phyloP scores from a whole-genome alignment of 768 basidiomycete genomes.

The Strobilomyces confusus region DNA sequence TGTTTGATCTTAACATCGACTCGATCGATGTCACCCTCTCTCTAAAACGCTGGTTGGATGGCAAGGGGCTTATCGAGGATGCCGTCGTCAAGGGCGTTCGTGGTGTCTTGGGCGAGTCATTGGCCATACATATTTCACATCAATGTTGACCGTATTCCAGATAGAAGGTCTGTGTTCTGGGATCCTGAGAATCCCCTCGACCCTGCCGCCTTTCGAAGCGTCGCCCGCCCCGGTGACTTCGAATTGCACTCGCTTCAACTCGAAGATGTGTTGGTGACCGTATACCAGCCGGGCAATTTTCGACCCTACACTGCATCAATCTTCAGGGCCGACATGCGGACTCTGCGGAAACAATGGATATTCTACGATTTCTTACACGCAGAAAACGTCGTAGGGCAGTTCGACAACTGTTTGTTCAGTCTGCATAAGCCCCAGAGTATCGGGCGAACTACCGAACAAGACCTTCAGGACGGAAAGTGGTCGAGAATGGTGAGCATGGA shows the following conservation, averaged over 20 bases:
- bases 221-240: conserved; percentile 77
- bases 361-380: conserved; percentile 92
- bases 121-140: background rate
- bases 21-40: conserved; percentile 95
- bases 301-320: conserved; percentile 90
- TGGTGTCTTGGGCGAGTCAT: conserved; percentile 75
- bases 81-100: conserved; percentile 93
- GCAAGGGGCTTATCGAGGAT: conserved; percentile 88
- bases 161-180: conserved; percentile 83
- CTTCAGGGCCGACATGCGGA: conserved; percentile 84
- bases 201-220: conserved; percentile 77
- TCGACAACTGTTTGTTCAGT: conserved; percentile 96
- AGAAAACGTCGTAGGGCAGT: conserved; percentile 94
- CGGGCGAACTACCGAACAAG: conserved; percentile 83
- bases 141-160: conserved; percentile 37
- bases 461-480: conserved; percentile 80
- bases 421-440: conserved; percentile 95
- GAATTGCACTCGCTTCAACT: conserved; percentile 85
- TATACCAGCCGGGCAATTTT: conserved; percentile 91
- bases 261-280: conserved; percentile 90
- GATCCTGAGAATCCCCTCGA: conserved; percentile 78
- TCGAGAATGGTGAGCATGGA: conserved; percentile 69
- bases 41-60: conserved; percentile 89
- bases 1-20: conserved; percentile 92
- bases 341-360: conserved; percentile 87